phyloP scores from a whole-genome alignment of 306 rosid genomes.

The Urtica urens region DNA sequence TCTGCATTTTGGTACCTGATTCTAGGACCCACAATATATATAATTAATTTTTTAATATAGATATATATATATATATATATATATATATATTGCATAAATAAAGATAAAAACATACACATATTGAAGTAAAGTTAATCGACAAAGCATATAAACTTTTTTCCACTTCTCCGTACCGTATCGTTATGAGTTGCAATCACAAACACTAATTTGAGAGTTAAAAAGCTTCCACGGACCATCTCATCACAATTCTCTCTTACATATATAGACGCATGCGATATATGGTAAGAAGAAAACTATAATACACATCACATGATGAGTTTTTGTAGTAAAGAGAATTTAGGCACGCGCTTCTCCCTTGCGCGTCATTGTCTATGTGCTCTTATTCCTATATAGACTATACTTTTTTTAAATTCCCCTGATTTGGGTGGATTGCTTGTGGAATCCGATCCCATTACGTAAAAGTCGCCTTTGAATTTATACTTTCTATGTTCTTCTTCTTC shows the following conservation, averaged over 20 bases:
- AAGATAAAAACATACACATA: constrained; percentile 47
- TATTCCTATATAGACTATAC: constrained; percentile 9
- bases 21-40: constrained; percentile 36
- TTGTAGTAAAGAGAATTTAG: no score
- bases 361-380: constrained; percentile 21
- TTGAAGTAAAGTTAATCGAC: constrained; percentile 43
- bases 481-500: constrained; percentile 24
- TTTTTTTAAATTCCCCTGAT: background rate
- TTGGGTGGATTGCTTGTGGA: constrained; percentile 39
- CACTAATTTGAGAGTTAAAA: no score
- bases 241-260: no score
- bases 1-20: constrained; percentile 47
- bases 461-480: constrained; percentile 41
- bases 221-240: no score
- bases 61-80: no score
- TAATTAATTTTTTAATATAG: no score
- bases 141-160: no score
- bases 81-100: no score
- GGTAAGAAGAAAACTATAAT: no score
- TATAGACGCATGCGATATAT: no score
- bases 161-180: constrained; percentile 43
- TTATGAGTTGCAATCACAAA: no score
- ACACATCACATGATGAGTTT: no score
- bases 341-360: constrained; percentile 46
- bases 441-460: constrained; percentile 59